Base-by-base conservation (phyloP, 805 yeast species). In the Starmera dryadoides region DNA sequence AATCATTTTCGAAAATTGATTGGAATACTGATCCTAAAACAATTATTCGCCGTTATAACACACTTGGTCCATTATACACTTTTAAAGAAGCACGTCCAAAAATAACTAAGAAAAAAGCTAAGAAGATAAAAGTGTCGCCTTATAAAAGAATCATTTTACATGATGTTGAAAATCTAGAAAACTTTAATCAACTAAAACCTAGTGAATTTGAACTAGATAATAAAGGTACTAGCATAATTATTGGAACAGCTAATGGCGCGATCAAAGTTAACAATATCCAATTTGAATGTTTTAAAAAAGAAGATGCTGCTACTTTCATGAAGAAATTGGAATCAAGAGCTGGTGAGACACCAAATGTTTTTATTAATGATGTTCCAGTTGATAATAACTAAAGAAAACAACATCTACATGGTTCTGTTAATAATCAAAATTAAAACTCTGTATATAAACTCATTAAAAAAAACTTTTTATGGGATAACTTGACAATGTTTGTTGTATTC, bases 401-500 rank as follows among this genome's bases (percentile, higher is more conserved):
- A 9, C 28, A 9, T 25, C 28, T 25, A n/a, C n/a, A n/a, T n/a
- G n/a, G n/a, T n/a, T n/a, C n/a, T n/a, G 11, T 23, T n/a, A 16
- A 30, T 19, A 28, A n/a, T n/a, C n/a, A n/a, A n/a, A n/a, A n/a
- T n/a, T n/a, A n/a, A n/a, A n/a, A n/a, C n/a, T n/a, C n/a, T n/a
- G n/a, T n/a, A n/a, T n/a, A n/a, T n/a, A n/a, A n/a, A n/a, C n/a
- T n/a, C 30, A 28, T 28, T 4, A 8, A 18, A 9, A 15, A 7
- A 19, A 14, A 25, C 15, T 15, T 21, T 29, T 26, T 42, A 66
- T 40, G 60, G 49, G 22, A 58, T 45, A 14, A 78, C 79, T 51
- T 77, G 81, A 48, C 84, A 79, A 39, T 66, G 72, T 60, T 79
- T 79, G 53, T 89, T 91, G 63, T 71, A 88, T 51, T 81, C 86